phyloP scores from a whole-genome alignment of 306 rosid species.

The Vigna nakashimae region DNA sequence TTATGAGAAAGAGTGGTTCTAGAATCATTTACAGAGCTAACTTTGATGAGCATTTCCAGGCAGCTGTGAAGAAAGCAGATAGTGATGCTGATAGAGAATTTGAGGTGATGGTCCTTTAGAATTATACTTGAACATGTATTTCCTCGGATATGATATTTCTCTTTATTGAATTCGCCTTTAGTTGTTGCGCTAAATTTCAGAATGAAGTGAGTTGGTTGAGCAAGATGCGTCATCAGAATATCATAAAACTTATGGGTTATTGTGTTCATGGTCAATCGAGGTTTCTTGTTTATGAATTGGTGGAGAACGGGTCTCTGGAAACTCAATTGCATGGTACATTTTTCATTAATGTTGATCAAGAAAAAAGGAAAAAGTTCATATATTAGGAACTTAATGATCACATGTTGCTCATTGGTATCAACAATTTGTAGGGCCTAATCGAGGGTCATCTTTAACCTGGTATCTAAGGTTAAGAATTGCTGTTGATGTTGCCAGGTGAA shows the following conservation, averaged over 20 bases:
- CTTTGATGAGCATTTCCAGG: slow-evolving; percentile 70
- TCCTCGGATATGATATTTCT: slow-evolving; percentile 9
- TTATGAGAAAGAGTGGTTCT: slow-evolving; percentile 67
- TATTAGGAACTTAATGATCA: slow-evolving; percentile 28
- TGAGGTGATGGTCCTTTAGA: slow-evolving; percentile 56
- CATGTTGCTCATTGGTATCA: slow-evolving; percentile 30
- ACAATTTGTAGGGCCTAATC: slow-evolving; percentile 65
- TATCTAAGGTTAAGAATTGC: slow-evolving; percentile 82
- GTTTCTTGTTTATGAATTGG: slow-evolving; percentile 81
- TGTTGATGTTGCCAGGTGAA: slow-evolving; percentile 81
- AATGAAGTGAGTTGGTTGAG: slow-evolving; percentile 89
- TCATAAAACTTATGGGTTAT: slow-evolving; percentile 79
- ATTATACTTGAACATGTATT: slow-evolving; percentile 31
- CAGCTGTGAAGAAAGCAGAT: slow-evolving; percentile 79
- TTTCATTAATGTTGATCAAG: slow-evolving; percentile 34
- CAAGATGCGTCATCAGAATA: slow-evolving; percentile 82
- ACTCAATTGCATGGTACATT: slow-evolving; percentile 74
- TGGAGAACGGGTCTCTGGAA: slow-evolving; percentile 79
- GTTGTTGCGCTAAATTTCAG: slow-evolving; percentile 58
- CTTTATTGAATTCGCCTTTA: slow-evolving; percentile 40
- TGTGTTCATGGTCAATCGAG: slow-evolving; percentile 75
- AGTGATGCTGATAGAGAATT: slow-evolving; percentile 74
- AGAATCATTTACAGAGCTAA: slow-evolving; percentile 68
- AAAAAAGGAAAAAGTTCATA: neutral
- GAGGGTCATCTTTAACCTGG: slow-evolving; percentile 79